Evolutionary conservation across 139 green algal genomes (phyloP).

Genomic region (Zygnema cylindricum): DNA sequence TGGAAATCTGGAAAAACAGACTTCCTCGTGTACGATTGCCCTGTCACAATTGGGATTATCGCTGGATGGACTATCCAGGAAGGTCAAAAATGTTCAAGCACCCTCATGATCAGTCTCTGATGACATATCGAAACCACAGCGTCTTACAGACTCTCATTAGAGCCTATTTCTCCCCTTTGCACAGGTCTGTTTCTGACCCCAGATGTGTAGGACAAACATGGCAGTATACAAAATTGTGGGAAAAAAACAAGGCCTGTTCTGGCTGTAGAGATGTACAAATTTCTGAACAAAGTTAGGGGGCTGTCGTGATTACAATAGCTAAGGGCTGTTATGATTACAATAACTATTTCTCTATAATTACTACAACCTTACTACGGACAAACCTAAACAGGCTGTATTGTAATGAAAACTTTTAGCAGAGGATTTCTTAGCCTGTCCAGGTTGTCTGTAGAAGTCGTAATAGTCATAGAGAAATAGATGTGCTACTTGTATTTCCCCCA

Average conservation of each 20-base stretch:
- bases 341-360: too few species aligned
- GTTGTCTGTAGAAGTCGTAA: too few species aligned
- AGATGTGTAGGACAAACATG: neutral
- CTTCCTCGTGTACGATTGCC: slow-evolving; percentile 33
- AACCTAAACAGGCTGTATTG: too few species aligned
- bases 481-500: too few species aligned
- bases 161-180: slow-evolving; percentile 79
- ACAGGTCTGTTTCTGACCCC: slow-evolving; percentile 4
- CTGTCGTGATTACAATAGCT: too few species aligned
- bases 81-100: slow-evolving; percentile 74
- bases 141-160: slow-evolving; percentile 92
- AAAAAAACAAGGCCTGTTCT: neutral
- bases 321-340: too few species aligned
- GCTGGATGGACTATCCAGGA: slow-evolving; percentile 86
- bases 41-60: slow-evolving; percentile 76
- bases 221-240: neutral
- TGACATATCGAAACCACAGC: slow-evolving; percentile 86
- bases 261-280: neutral
- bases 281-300: too few species aligned
- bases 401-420: too few species aligned
- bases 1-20: slow-evolving; percentile 35
- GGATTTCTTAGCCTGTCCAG: too few species aligned
- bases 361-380: too few species aligned
- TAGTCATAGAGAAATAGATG: too few species aligned
- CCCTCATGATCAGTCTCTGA: slow-evolving; percentile 81